phyloP scores from a whole-genome alignment of 2,329 filamentous ascomycete genomes.

The Curvularia eragrostidis region DNA sequence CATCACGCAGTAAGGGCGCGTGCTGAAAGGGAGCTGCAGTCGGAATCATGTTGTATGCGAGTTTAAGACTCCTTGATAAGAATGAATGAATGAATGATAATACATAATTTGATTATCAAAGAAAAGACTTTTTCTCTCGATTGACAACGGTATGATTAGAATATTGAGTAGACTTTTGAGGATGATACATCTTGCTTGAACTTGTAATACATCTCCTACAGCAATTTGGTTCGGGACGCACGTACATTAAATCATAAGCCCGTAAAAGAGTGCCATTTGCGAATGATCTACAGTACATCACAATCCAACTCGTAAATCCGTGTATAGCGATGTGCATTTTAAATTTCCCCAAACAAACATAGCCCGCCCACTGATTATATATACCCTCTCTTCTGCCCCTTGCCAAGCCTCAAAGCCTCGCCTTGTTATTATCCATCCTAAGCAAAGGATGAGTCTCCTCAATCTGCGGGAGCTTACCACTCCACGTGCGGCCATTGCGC shows the following conservation, averaged over 20 bases:
- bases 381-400: neutral
- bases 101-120: neutral
- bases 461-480: conserved; percentile 18
- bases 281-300: too few relatives aligned
- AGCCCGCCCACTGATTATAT: neutral
- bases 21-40: neutral
- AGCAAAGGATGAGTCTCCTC: conserved; percentile 14
- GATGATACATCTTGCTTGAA: neutral
- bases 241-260: too few relatives aligned
- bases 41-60: neutral
- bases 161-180: neutral
- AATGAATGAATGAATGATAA: neutral
- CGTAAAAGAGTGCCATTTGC: too few relatives aligned
- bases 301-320: too few relatives aligned
- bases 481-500: conserved; percentile 22
- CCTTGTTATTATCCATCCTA: conserved; percentile 1
- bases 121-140: neutral
- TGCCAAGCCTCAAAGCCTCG: conserved; percentile 1
- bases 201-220: neutral
- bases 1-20: conserved; percentile 37
- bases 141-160: neutral
- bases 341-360: too few relatives aligned
- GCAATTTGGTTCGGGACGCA: too few relatives aligned
- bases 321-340: too few relatives aligned
- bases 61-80: neutral